These are phyloP conservation scores for Delitschia confertaspora DNA, from an alignment of 495 filamentous ascomycete genomes.

Conservation along the genomic window DNA sequence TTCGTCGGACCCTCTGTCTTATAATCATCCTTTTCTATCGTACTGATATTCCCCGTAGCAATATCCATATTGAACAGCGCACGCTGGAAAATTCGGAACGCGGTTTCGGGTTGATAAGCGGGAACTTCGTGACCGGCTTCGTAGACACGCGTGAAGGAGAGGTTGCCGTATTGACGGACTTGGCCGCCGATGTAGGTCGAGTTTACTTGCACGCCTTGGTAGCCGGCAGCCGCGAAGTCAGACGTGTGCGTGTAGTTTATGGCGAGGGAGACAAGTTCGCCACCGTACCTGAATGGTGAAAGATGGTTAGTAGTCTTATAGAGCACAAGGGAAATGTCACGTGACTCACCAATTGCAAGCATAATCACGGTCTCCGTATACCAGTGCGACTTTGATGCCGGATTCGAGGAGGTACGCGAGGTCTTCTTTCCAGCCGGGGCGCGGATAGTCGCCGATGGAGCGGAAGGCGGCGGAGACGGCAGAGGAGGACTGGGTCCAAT, in stretches of 20 bases:
- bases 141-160: constrained; percentile 53
- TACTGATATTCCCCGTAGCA: constrained; percentile 45
- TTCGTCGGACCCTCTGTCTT: constrained; percentile 42
- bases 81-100: constrained; percentile 48
- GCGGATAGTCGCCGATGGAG: constrained; percentile 41
- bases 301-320: neutral
- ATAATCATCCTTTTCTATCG: constrained; percentile 36
- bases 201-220: constrained; percentile 47
- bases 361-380: constrained; percentile 49
- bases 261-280: constrained; percentile 35
- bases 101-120: constrained; percentile 49
- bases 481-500: constrained; percentile 29
- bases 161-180: constrained; percentile 50
- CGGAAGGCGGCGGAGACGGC: constrained; percentile 22
- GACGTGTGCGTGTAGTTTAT: constrained; percentile 30
- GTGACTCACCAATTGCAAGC: constrained; percentile 19
- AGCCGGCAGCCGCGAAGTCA: constrained; percentile 43
- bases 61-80: constrained; percentile 47
- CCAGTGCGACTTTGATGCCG: constrained; percentile 38
- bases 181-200: constrained; percentile 44
- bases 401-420: constrained; percentile 45
- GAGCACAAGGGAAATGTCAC: too few species aligned
- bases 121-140: constrained; percentile 55
- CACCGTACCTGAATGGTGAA: constrained; percentile 50
- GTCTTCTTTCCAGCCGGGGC: constrained; percentile 40